phyloP scores from a whole-genome alignment of 352 stramenopile species.

The Globisporangium spiculum region DNA sequence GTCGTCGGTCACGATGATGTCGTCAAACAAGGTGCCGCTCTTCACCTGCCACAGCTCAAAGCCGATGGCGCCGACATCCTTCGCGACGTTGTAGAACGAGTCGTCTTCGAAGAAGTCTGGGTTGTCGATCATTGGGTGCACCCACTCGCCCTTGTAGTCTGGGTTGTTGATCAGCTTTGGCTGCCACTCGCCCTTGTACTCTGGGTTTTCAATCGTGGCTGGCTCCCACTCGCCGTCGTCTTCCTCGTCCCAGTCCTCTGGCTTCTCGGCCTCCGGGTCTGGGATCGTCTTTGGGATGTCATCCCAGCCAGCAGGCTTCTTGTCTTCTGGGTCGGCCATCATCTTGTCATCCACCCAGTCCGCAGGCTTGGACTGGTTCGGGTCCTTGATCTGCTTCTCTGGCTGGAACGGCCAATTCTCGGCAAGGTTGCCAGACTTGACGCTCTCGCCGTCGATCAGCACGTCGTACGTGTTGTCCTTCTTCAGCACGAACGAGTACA shows the following conservation, averaged over 20 bases:
- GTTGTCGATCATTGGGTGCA: slow-evolving; percentile 96
- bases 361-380: slow-evolving; percentile 93
- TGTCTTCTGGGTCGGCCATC: slow-evolving; percentile 94
- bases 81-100: slow-evolving; percentile 94
- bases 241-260: slow-evolving; percentile 98
- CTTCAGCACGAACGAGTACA: slow-evolving; percentile 98
- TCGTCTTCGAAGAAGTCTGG: slow-evolving; percentile 96
- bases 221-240: slow-evolving; percentile 99
- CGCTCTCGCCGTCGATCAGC: slow-evolving; percentile 95
- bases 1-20: slow-evolving; percentile 98
- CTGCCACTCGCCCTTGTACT: slow-evolving; percentile 99
- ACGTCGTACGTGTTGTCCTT: slow-evolving; percentile 98
- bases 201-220: slow-evolving; percentile 94
- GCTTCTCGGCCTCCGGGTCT: slow-evolving; percentile 96
- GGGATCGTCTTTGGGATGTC: slow-evolving; percentile 96
- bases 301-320: slow-evolving; percentile 96
- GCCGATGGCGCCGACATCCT: slow-evolving; percentile 94
- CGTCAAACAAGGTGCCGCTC: slow-evolving; percentile 98
- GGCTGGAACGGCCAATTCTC: slow-evolving; percentile 97
- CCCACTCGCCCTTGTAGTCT: slow-evolving; percentile 98
- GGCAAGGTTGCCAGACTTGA: slow-evolving; percentile 89
- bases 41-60: slow-evolving; percentile 99
- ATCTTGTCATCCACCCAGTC: slow-evolving; percentile 97
- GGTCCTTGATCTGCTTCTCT: slow-evolving; percentile 97
- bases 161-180: slow-evolving; percentile 98